Evolutionary conservation across 2,329 filamentous ascomycete genomes (phyloP).

Genomic region (Fusarium anthophilum): DNA sequence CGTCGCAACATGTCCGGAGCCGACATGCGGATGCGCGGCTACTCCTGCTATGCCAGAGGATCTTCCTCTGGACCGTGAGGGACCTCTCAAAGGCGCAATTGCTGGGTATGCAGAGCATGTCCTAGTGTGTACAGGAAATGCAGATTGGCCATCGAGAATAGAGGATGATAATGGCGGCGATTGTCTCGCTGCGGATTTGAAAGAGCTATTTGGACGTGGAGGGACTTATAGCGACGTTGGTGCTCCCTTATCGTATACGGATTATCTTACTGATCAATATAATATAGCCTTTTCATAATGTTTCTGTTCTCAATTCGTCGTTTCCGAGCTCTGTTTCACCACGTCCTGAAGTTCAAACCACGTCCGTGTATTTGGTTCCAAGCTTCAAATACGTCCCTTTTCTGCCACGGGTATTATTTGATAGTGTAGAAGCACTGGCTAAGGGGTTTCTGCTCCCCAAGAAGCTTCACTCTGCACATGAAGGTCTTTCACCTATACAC

Average conservation of each 20-base stretch:
- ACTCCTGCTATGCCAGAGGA: constrained; percentile 71
- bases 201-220: constrained; percentile 72
- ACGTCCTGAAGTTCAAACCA: constrained; percentile 57
- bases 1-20: constrained; percentile 72
- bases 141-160: constrained; percentile 85
- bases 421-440: constrained; percentile 65
- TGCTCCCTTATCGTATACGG: neutral
- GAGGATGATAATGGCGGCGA: constrained; percentile 79
- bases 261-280: constrained; percentile 53
- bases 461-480: constrained; percentile 69
- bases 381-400: constrained; percentile 82
- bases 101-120: constrained; percentile 83
- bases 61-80: constrained; percentile 78
- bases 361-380: constrained; percentile 81
- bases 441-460: constrained; percentile 73
- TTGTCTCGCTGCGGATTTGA: constrained; percentile 77
- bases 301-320: constrained; percentile 80
- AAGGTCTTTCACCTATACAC: constrained; percentile 66
- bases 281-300: constrained; percentile 81
- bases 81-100: constrained; percentile 79
- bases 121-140: constrained; percentile 80
- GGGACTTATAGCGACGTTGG: constrained; percentile 74
- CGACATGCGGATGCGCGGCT: constrained; percentile 79
- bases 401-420: constrained; percentile 69
- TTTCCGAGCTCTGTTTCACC: constrained; percentile 67